Conservation (phyloP, 768 basidiomycete species). For the Pisolithus albus region DNA sequence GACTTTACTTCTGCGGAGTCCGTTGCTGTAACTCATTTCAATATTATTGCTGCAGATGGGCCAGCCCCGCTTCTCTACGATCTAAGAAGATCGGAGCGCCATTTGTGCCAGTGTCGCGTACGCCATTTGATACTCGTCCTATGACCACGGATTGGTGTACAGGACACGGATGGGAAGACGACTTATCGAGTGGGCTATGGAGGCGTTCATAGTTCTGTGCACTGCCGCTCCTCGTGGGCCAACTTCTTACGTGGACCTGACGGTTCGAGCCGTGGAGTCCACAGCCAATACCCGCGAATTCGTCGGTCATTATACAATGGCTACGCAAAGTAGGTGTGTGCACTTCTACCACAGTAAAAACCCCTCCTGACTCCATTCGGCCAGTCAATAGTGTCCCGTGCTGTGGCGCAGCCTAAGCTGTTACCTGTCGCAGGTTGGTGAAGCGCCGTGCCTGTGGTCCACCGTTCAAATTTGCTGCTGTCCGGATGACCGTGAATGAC, state of each 20-base stretch:
- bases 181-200: background rate
- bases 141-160: background rate
- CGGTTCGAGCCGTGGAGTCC: background rate
- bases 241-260: background rate
- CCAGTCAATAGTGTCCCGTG: too few relatives aligned
- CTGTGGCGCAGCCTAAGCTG: background rate
- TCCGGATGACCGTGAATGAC: too few relatives aligned
- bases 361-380: too few relatives aligned
- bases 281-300: background rate
- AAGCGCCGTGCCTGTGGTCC: background rate
- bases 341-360: too few relatives aligned
- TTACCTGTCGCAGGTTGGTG: background rate
- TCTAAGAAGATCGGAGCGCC: too few relatives aligned
- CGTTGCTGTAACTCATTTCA: background rate
- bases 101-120: background rate
- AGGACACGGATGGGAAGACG: background rate
- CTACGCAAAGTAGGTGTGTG: too few relatives aligned
- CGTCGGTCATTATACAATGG: background rate
- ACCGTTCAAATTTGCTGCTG: background rate
- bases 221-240: background rate
- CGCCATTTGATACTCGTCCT: background rate
- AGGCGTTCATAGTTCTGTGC: background rate
- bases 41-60: background rate
- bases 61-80: too few relatives aligned
- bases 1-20: background rate